A percentile compares a stretch with the other conserved stretches of the same genome.
Evolutionary conservation across 129 eudicot genomes (phyloP).

Genomic region (Cynara cardunculus): DNA sequence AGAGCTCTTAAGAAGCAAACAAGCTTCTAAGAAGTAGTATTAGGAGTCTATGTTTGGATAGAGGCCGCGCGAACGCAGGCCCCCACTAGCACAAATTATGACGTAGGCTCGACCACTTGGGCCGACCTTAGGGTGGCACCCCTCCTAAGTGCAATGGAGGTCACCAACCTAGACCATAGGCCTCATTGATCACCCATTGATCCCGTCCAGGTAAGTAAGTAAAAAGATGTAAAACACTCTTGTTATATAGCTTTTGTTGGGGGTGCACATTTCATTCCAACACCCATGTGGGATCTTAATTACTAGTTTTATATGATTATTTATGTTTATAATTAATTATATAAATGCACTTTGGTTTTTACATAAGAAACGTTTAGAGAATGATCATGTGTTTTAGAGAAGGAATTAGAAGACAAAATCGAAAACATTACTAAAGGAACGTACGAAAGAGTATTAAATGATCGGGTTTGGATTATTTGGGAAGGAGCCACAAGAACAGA

Average conservation of each 20-base stretch:
- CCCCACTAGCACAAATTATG: slow-evolving; percentile 13
- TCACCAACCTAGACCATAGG: slow-evolving; percentile 11
- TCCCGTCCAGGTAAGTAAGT: not conserved
- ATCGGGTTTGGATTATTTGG: too few relatives aligned
- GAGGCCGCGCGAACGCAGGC: slow-evolving; percentile 8
- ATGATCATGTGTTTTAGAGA: too few relatives aligned
- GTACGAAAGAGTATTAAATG: too few relatives aligned
- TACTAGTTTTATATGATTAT: too few relatives aligned
- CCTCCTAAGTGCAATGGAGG: slow-evolving; percentile 27
- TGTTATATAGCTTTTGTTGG: too few relatives aligned
- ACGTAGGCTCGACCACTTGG: slow-evolving; percentile 26
- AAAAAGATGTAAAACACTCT: not conserved
- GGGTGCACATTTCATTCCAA: not conserved
- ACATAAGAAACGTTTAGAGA: too few relatives aligned
- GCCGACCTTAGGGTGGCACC: slow-evolving; percentile 22
- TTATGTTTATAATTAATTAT: too few relatives aligned
- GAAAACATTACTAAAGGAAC: not conserved
- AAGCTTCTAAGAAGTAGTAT: too few relatives aligned
- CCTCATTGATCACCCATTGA: not conserved
- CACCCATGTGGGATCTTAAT: too few relatives aligned
- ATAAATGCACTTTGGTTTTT: too few relatives aligned
- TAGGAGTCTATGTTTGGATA: not conserved
- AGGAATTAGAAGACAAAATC: not conserved
- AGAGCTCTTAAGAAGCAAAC: too few relatives aligned
- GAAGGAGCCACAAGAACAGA: too few relatives aligned